phyloP scores from a whole-genome alignment of 306 rosid genomes.

The Malus sieversii region DNA sequence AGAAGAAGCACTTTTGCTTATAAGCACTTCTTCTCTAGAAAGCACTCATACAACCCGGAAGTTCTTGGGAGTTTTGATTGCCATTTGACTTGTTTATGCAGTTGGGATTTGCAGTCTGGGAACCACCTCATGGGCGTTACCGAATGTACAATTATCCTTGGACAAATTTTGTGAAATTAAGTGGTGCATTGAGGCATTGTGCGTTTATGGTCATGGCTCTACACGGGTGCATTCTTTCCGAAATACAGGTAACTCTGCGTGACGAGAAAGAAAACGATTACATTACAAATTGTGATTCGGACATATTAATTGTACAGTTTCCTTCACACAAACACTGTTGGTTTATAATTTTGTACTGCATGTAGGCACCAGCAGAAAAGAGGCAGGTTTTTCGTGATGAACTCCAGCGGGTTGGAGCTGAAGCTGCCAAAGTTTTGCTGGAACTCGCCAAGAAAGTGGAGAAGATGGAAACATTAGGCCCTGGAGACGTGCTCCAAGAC shows the following conservation, averaged over 20 bases:
- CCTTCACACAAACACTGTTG: background rate
- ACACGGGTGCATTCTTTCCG: conserved; percentile 72
- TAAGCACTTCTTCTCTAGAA: too few relatives aligned
- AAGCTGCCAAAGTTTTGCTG: conserved; percentile 53
- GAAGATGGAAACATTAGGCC: conserved; percentile 54
- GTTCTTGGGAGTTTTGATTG: background rate
- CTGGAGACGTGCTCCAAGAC: conserved; percentile 27
- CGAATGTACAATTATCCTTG: conserved; percentile 51
- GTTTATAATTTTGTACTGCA: background rate
- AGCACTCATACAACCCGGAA: background rate
- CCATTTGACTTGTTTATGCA: conserved; percentile 5
- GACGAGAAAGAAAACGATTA: background rate
- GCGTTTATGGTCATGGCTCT: conserved; percentile 67
- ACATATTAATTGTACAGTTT: background rate
- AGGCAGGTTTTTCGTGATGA: conserved; percentile 38
- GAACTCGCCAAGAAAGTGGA: conserved; percentile 48
- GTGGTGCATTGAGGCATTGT: conserved; percentile 68
- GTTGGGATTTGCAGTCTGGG: conserved; percentile 72
- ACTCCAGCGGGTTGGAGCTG: conserved; percentile 49
- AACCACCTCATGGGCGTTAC: conserved; percentile 73
- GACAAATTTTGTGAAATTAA: conserved; percentile 46
- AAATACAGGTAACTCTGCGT: conserved; percentile 48
- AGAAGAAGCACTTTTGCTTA: too few relatives aligned
- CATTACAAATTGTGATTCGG: too few relatives aligned
- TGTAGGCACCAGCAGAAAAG: conserved; percentile 51